phyloP scores from a whole-genome alignment of 352 stramenopile species.

The Phytopythium delawarense region DNA sequence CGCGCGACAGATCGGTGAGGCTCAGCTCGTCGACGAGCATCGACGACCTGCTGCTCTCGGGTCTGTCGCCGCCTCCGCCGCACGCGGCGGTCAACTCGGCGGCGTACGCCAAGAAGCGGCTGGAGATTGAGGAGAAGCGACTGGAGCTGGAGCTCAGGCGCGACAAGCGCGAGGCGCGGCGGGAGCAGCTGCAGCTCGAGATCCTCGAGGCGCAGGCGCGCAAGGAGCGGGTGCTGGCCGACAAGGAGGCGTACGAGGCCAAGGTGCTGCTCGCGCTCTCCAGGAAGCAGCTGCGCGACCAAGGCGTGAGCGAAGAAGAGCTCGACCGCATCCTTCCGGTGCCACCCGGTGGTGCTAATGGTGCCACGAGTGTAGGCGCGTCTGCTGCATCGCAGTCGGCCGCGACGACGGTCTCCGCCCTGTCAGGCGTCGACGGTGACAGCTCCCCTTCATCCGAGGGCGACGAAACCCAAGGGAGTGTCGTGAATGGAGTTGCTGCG shows the following conservation, averaged over 20 bases:
- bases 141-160: conserved; percentile 42
- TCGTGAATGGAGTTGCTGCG: background rate
- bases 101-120: conserved; percentile 24
- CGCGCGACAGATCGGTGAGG: conserved; percentile 3
- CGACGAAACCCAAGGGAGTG: background rate
- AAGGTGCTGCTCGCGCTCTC: conserved; percentile 47
- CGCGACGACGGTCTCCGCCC: background rate
- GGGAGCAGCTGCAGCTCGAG: conserved; percentile 35
- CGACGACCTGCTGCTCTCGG: conserved; percentile 16
- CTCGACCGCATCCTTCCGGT: conserved; percentile 51
- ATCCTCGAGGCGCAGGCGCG: conserved; percentile 42
- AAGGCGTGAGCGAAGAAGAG: conserved; percentile 43
- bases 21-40: background rate
- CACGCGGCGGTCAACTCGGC: conserved; percentile 1
- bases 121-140: conserved; percentile 61
- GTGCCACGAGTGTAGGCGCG: background rate
- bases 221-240: conserved; percentile 26
- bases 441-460: background rate
- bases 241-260: conserved; percentile 42
- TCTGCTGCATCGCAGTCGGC: background rate
- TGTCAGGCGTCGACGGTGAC: background rate
- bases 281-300: conserved; percentile 45
- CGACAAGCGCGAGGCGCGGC: conserved; percentile 34
- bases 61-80: conserved; percentile 2
- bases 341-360: background rate